Conservation (phyloP, 2,329 filamentous ascomycete genomes). For the Botrytis deweyae region DNA sequence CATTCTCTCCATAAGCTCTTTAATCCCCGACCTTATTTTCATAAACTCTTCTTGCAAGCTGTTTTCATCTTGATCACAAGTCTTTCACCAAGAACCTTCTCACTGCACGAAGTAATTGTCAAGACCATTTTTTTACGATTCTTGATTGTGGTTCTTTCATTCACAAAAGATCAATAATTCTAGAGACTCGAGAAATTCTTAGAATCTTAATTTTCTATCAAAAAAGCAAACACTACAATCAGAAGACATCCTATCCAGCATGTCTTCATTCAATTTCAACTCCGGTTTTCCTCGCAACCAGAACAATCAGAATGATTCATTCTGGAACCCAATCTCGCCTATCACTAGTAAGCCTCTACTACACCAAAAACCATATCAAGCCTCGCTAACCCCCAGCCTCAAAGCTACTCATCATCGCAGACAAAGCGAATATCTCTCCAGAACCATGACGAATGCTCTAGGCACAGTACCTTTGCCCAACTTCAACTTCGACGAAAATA, state of each 20-base stretch:
- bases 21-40: not conserved
- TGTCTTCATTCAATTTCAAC: not conserved
- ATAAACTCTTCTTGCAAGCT: too few species aligned
- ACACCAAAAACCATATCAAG: accelerated
- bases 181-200: not conserved
- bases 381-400: accelerated
- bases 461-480: accelerated
- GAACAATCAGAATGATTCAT: accelerated
- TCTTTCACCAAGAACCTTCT: not conserved
- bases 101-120: too few species aligned
- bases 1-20: not conserved
- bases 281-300: accelerated
- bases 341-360: accelerated
- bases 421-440: not conserved
- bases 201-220: not conserved
- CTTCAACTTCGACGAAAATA: not conserved
- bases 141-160: not conserved
- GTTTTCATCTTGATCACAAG: accelerated
- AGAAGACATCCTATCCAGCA: not conserved
- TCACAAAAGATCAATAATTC: too few species aligned
- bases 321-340: not conserved
- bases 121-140: too few species aligned
- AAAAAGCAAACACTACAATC: accelerated
- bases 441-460: accelerated
- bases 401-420: not conserved